These are phyloP conservation scores for Penicillium frequentans DNA, from an alignment of 2,329 filamentous ascomycete species.

Conservation along the genomic window DNA sequence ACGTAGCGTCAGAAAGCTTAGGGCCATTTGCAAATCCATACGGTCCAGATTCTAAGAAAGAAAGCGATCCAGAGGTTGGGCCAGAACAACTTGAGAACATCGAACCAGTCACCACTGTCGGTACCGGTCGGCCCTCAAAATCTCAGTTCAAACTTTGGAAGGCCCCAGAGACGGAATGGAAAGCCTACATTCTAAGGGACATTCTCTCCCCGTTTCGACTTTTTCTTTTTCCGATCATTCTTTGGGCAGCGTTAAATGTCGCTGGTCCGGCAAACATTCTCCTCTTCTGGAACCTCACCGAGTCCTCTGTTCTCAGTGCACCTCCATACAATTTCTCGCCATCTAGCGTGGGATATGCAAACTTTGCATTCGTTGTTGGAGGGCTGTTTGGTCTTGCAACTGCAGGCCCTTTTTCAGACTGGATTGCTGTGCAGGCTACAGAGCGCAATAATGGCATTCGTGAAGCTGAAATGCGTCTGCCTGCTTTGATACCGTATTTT, in stretches of 20 bases:
- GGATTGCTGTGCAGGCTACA: slow-evolving; percentile 52
- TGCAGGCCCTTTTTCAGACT: slow-evolving; percentile 43
- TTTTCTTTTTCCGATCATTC: slow-evolving; percentile 49
- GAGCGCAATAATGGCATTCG: slow-evolving; percentile 55
- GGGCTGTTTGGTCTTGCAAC: background rate
- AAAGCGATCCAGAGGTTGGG: background rate
- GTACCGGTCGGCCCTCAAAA: background rate
- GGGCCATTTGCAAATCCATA: background rate
- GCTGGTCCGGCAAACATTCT: slow-evolving; percentile 41
- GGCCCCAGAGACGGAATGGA: background rate
- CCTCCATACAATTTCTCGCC: slow-evolving; percentile 44
- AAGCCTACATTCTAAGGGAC: background rate
- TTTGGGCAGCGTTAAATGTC: slow-evolving; percentile 37
- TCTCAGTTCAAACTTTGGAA: background rate
- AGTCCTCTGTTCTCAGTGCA: slow-evolving; percentile 48
- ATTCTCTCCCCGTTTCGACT: background rate
- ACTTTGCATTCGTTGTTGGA: background rate
- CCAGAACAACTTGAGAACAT: background rate
- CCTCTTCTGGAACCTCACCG: slow-evolving; percentile 53
- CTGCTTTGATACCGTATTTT: slow-evolving; percentile 46
- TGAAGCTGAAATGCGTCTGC: slow-evolving; percentile 62
- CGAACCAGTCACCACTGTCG: background rate
- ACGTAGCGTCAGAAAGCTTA: background rate
- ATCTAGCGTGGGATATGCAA: background rate
- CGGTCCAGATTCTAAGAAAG: background rate